A percentile compares a stretch with the other conserved stretches of the same genome.
Conservation (phyloP, 805 yeast species). For the Metschnikowia peoriensis region DNA sequence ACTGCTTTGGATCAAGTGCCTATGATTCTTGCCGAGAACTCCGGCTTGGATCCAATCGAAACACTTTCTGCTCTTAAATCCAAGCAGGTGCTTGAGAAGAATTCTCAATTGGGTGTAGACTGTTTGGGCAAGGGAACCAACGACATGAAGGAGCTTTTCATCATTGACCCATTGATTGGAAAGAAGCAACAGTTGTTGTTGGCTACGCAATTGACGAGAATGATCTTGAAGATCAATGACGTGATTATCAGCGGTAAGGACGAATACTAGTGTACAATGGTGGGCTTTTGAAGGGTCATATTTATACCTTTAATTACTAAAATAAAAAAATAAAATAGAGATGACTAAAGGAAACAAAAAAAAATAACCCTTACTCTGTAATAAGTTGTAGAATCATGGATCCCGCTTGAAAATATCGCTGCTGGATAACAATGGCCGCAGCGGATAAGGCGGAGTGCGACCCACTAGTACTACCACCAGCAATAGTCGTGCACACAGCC, state of each 20-base stretch:
- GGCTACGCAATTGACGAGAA: constrained; percentile 96
- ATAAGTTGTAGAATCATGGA: too few relatives aligned
- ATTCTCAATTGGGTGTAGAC: constrained; percentile 83
- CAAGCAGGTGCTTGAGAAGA: constrained; percentile 72
- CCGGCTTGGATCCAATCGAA: constrained; percentile 93
- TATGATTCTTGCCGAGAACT: constrained; percentile 93
- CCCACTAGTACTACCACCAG: constrained; percentile 5
- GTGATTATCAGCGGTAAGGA: constrained; percentile 90
- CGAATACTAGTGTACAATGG: constrained; percentile 44
- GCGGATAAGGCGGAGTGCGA: constrained; percentile 6
- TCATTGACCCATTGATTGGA: constrained; percentile 95
- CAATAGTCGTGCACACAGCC: constrained; percentile 9
- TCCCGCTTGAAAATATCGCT: too few relatives aligned
- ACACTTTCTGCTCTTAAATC: constrained; percentile 81
- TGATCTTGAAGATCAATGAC: constrained; percentile 95
- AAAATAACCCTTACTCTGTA: not conserved
- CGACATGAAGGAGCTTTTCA: constrained; percentile 92
- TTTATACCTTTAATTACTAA: constrained; percentile 4
- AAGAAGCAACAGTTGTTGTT: constrained; percentile 92
- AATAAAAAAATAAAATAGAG: not conserved
- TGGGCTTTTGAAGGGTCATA: not conserved
- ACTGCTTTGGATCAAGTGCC: constrained; percentile 89
- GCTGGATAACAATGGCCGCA: not conserved
- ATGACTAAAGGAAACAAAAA: not conserved
- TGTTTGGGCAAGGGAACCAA: constrained; percentile 85